Evolutionary conservation across 129 eudicot species (phyloP).

Genomic region (Tagetes erecta): DNA sequence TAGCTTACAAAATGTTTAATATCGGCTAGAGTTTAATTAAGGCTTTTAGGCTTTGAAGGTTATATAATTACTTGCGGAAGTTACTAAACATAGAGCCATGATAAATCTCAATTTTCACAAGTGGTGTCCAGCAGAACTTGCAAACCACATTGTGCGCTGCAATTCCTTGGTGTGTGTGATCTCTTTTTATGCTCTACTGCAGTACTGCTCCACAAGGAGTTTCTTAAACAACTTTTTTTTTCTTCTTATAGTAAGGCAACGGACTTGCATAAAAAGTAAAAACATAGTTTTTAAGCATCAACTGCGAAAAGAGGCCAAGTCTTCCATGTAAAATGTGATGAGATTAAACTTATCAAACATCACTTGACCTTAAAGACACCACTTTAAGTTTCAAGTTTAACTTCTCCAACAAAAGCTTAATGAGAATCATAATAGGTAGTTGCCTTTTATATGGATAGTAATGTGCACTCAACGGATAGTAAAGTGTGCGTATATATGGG

Average conservation of each 20-base stretch:
- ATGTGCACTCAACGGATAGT: neutral
- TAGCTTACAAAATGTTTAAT: neutral
- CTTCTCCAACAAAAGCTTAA: neutral
- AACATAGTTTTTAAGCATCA: neutral
- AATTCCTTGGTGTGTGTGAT: conserved; percentile 6
- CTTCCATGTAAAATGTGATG: conserved; percentile 3
- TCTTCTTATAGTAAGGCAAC: neutral
- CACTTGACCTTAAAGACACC: neutral
- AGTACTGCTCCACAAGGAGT: too few relatives aligned
- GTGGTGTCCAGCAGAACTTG: conserved; percentile 16
- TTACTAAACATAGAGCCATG: neutral
- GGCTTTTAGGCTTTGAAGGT: conserved; percentile 1
- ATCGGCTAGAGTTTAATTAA: neutral
- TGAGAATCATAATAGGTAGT: neutral
- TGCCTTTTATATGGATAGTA: neutral
- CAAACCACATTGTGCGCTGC: conserved; percentile 17
- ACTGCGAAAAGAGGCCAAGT: neutral
- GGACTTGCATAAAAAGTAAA: neutral
- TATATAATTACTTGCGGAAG: neutral
- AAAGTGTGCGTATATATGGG: neutral
- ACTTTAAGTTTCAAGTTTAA: neutral
- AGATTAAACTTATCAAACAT: conserved; percentile 11
- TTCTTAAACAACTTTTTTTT: too few relatives aligned
- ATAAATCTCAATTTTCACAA: neutral
- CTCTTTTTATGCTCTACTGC: conserved; percentile 3